Evolutionary conservation across 805 yeast species (phyloP).

Genomic region (Yueomyces sinensis): DNA sequence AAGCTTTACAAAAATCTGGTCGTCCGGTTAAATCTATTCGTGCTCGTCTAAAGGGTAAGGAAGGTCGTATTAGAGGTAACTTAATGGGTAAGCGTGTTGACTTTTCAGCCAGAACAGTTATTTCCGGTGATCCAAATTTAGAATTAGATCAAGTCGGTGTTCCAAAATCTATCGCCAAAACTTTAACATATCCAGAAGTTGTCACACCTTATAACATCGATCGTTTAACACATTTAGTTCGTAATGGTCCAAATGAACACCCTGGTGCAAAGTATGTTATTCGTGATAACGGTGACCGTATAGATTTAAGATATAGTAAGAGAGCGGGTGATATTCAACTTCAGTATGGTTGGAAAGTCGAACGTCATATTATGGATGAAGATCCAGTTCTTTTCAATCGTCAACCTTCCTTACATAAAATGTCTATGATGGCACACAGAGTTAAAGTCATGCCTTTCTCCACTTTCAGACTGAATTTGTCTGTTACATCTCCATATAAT

Average conservation of each 20-base stretch:
- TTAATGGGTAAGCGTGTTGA: slow-evolving; percentile 99
- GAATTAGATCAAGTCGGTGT: slow-evolving; percentile 99
- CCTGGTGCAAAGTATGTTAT: slow-evolving; percentile 99
- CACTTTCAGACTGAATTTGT: slow-evolving; percentile 88
- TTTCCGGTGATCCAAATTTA: slow-evolving; percentile 97
- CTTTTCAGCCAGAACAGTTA: slow-evolving; percentile 97
- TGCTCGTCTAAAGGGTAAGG: slow-evolving; percentile 99
- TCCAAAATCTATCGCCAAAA: slow-evolving; percentile 91
- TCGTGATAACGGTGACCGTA: slow-evolving; percentile 97
- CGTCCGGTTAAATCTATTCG: slow-evolving; percentile 97
- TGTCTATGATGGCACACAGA: slow-evolving; percentile 99
- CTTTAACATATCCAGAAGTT: slow-evolving; percentile 90
- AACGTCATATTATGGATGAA: slow-evolving; percentile 93
- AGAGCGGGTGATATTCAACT: slow-evolving; percentile 97
- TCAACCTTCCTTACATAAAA: slow-evolving; percentile 97
- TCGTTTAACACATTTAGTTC: slow-evolving; percentile 78
- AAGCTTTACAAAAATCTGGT: slow-evolving; percentile 96
- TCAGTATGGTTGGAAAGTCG: slow-evolving; percentile 99
- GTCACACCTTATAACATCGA: slow-evolving; percentile 97
- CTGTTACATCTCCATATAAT: slow-evolving; percentile 98
- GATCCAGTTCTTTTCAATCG: slow-evolving; percentile 98
- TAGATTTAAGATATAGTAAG: slow-evolving; percentile 90
- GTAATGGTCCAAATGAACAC: slow-evolving; percentile 98
- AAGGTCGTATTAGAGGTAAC: slow-evolving; percentile 97
- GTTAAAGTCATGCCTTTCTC: slow-evolving; percentile 98